phyloP scores from a whole-genome alignment of 108 stramenopile species.

The Discostella stelligeroides region DNA sequence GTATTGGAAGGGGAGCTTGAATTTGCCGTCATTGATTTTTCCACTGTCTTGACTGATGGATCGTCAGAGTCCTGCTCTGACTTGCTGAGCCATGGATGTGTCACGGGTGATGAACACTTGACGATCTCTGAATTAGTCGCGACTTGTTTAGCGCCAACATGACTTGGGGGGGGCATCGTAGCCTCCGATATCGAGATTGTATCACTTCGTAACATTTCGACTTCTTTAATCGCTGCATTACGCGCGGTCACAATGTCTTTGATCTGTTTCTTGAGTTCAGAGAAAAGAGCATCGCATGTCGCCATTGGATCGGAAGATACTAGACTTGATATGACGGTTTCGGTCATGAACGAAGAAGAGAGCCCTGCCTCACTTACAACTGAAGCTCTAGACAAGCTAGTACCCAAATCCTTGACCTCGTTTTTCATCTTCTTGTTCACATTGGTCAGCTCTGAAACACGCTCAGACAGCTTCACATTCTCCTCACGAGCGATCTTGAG shows the following conservation, averaged over 20 bases:
- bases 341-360: neutral
- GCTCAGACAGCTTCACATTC: constrained; percentile 22
- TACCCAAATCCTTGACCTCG: constrained; percentile 31
- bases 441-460: constrained; percentile 26
- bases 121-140: neutral
- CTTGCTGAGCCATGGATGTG: neutral
- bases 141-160: neutral
- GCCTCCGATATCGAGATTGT: neutral
- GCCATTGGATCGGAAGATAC: constrained; percentile 20
- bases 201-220: constrained; percentile 19
- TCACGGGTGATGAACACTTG: neutral
- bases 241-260: constrained; percentile 28
- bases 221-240: constrained; percentile 41
- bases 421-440: constrained; percentile 32
- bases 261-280: constrained; percentile 38
- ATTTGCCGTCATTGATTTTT: neutral
- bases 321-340: neutral
- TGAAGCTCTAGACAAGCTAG: constrained; percentile 3
- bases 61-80: constrained; percentile 2
- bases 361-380: neutral
- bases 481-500: constrained; percentile 21
- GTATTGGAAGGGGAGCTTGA: constrained; percentile 10
- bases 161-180: constrained; percentile 3
- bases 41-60: neutral
- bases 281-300: constrained; percentile 25